Base-by-base conservation (phyloP, 106 monocot species). In the Ottelia alismoides region DNA sequence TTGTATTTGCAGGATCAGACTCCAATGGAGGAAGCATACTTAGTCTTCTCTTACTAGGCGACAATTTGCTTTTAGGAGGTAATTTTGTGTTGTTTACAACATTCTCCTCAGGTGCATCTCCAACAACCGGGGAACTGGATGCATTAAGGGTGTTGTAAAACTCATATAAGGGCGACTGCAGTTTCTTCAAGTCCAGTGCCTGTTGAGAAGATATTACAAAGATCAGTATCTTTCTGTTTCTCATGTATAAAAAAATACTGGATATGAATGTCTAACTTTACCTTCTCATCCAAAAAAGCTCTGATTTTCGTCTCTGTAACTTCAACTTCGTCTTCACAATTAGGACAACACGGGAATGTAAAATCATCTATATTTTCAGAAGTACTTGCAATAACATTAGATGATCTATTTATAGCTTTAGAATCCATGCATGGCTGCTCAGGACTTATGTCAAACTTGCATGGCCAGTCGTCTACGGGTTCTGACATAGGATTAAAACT, bases 101-200 rank as follows among this genome's bases (percentile, higher is more conserved):
- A 45, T 56, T 80, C 65, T 84, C 88, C 58, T 77, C 63, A 53
- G 64, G 59, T 17, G 35, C 31, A 48, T 68, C 58, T 43, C 28
- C 50, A 19, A 67, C 28, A 40, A 43, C 27, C 45, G 16, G 30
- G 51, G 59, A 67, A 66, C 48, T 70, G 1, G 61, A 72, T 31
- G 68, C 45, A 69, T 79, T 81, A 63, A 79, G 66, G 20, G 84
- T 76, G 63, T 81, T 88, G 72, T 71, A 85, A 68, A 99, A 85
- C 68, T 99, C 92, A 31, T 82, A 89, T 28, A 98, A 54, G 60
- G 96, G 89, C 55, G 96, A 82, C 71, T 90, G 98, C 60, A 99
- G 65, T 66, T 86, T 99, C 74, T 82, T 90, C 62, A 99, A 63
- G 53, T 99, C 98, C 70, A 86, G 49, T n/a, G 90, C 98, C 98